A percentile compares a stretch with the other conserved stretches of the same genome.
These are phyloP conservation scores for Eustoma russellianum DNA, from an alignment of 257 asterid species.

Conservation along the genomic window DNA sequence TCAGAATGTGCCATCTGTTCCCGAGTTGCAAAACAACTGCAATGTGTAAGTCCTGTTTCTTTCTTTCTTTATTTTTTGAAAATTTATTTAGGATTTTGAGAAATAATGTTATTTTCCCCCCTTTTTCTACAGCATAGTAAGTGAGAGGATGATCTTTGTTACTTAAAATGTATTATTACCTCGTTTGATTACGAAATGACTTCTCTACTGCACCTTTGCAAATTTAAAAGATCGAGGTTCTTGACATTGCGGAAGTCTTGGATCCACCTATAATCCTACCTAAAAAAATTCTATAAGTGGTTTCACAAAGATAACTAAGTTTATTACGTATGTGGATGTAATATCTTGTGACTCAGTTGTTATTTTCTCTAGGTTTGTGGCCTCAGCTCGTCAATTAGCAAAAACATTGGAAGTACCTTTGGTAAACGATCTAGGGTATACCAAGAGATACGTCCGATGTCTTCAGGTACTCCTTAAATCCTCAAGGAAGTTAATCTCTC, in stretches of 20 bases:
- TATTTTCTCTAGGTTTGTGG: conserved; percentile 60
- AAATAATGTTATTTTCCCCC: no score
- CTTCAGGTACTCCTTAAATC: conserved; percentile 55
- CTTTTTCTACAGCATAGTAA: no score
- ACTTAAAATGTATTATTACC: no score
- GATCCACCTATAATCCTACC: no score
- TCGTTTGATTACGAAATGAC: no score
- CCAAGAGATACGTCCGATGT: conserved; percentile 93
- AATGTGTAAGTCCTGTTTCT: conserved; percentile 90
- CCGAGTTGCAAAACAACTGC: conserved; percentile 88
- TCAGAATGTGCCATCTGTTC: conserved; percentile 65
- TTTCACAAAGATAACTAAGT: background rate
- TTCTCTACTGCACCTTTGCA: no score
- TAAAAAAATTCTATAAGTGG: background rate
- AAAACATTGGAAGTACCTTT: conserved; percentile 95
- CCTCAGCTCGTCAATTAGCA: conserved; percentile 94
- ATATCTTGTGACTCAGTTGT: background rate
- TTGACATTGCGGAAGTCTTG: no score
- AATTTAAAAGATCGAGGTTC: no score
- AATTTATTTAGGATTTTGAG: no score
- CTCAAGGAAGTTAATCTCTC: no score
- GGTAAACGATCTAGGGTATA: conserved; percentile 94
- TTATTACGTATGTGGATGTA: background rate
- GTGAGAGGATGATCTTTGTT: no score
- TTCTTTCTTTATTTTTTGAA: no score